Evolutionary conservation across 169 alveolate genomes (phyloP).

Genomic region (Plasmodium vivax): DNA sequence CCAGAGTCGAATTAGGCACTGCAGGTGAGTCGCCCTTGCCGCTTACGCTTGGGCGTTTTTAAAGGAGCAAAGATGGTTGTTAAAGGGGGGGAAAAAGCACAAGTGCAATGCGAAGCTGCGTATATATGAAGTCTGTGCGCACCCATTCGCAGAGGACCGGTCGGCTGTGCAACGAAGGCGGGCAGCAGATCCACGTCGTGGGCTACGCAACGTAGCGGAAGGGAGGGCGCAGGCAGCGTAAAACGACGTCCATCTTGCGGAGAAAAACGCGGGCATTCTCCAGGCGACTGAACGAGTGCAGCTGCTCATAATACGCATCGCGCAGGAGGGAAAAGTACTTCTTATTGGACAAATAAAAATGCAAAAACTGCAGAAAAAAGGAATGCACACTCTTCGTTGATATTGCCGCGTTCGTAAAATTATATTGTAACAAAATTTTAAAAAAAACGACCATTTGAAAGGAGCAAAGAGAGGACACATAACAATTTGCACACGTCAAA

Average conservation of each 20-base stretch:
- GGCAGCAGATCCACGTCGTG: not conserved
- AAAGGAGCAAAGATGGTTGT: not conserved
- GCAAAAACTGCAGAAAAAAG: conserved; percentile 18
- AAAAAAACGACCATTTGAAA: conserved; percentile 30
- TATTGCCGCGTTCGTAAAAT: conserved; percentile 34
- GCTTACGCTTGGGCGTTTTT: not conserved
- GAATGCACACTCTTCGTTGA: conserved; percentile 14
- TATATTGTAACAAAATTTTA: conserved; percentile 2
- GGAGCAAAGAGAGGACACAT: conserved; percentile 21
- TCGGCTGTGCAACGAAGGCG: not conserved
- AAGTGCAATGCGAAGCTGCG: not conserved
- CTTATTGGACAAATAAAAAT: conserved; percentile 2
- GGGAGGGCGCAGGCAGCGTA: conserved; percentile 15
- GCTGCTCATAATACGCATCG: conserved; percentile 19
- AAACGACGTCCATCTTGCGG: conserved; percentile 10
- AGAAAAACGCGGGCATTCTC: conserved; percentile 14
- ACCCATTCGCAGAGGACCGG: not conserved
- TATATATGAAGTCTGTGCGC: too few relatives aligned
- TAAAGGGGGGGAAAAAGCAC: not conserved
- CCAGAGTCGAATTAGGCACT: not conserved
- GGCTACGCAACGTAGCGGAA: not conserved
- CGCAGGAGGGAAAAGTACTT: conserved; percentile 39
- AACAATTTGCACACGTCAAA: conserved; percentile 5
- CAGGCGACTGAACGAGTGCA: not conserved
- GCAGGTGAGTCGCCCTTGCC: not conserved